Evolutionary conservation across 2,329 filamentous ascomycete genomes (phyloP), one percentile per base, ranked within the genome.

Genomic region (Sclerotinia trifoliorum): DNA sequence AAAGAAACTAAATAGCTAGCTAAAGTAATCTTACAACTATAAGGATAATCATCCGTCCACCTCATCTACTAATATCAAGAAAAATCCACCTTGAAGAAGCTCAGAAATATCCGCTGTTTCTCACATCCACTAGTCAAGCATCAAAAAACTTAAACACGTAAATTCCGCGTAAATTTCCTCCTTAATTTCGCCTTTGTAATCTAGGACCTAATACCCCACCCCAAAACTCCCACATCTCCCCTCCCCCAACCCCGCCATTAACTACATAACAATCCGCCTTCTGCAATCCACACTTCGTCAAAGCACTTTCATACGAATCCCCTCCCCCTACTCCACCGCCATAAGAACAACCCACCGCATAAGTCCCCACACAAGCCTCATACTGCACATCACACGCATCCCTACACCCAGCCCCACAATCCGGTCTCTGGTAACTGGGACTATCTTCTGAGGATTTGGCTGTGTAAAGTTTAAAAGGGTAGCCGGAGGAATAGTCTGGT

Each of bases 311-410:
- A 58, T 74, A 77, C 10, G 65, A 71, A 62, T 76, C 73, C 3
- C 19, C 19, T 3, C 24, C 44, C 6, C 24, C 44, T 10, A 19
- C 55, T 6, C 75, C 73, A 61, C 73, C 72, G 0, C n/a, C 32
- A 46, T 57, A 21, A 5, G 79, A 78, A 78, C 84, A 86, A 54
- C 81, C 80, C 76, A 83, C 75, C 68, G 81, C 83, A 72, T 86
- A 86, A 51, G 81, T 80, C 52, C 75, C 75, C 32, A 80, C 72
- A 75, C 84, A 87, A 66, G 81, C 76, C 48, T 81, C 74, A 75
- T 81, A 84, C 79, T 87, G 85, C 64, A 79, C 78, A 77, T 83
- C 80, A 79, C 85, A 86, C 42, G 85, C 84, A 71, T 84, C 83
- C 64, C 78, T 73, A 74, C 85, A 86, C 63, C 81, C 85, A 70